These are phyloP conservation scores for Euphorbia schlechtendalii DNA, from an alignment of 441 rosid genomes.

Conservation along the genomic window DNA sequence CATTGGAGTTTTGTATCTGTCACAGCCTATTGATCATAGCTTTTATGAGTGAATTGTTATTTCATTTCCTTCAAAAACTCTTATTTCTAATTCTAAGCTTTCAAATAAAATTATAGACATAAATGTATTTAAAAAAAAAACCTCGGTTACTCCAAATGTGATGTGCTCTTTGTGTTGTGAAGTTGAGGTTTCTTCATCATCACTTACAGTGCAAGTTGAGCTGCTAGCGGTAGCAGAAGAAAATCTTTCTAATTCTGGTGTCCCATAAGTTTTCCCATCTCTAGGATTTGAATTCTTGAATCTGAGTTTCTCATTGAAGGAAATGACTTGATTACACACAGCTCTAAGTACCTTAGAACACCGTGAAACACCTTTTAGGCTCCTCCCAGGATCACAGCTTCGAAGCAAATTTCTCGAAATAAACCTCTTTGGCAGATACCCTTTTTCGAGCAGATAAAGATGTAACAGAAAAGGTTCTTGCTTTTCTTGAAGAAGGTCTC, in stretches of 20 bases:
- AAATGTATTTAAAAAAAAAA: neutral
- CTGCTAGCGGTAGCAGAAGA: no score
- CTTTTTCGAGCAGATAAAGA: conserved; percentile 35
- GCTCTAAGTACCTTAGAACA: conserved; percentile 27
- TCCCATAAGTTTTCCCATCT: conserved; percentile 19
- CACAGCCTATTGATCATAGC: conserved; percentile 27
- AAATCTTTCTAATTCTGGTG: no score
- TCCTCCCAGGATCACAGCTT: conserved; percentile 13
- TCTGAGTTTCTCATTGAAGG: no score
- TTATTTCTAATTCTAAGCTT: no score
- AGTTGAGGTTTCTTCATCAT: conserved; percentile 29
- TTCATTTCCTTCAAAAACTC: no score
- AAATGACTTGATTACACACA: conserved; percentile 22
- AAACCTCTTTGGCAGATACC: conserved; percentile 14
- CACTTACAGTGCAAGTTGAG: no score
- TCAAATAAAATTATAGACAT: no score
- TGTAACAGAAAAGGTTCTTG: conserved; percentile 54
- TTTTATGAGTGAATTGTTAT: no score
- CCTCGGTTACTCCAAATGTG: conserved; percentile 10
- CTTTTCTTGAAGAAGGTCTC: conserved; percentile 44
- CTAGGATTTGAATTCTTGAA: conserved; percentile 15
- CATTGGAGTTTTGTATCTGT: conserved; percentile 25
- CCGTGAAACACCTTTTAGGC: conserved; percentile 21
- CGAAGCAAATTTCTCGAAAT: conserved; percentile 7
- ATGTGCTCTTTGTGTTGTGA: conserved; percentile 9